Percentiles rank a stretch among this genome's conserved stretches.
Evolutionary conservation across 164 flowering plant species (phyloP).

Genomic region (Magnolia kwangsiensis): DNA sequence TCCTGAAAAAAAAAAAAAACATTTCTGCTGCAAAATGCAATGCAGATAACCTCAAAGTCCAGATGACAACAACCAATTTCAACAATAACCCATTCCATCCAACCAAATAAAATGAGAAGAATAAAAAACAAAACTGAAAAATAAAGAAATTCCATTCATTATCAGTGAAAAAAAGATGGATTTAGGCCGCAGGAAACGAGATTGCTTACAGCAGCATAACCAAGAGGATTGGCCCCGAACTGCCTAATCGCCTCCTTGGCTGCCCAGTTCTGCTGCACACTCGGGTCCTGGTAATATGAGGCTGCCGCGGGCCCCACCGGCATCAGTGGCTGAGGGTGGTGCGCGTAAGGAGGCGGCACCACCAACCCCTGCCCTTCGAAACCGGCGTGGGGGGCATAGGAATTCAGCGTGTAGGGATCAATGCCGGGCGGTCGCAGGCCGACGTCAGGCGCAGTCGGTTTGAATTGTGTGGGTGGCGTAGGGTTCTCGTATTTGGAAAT

Average conservation of each 20-base stretch:
- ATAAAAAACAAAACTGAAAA: no score
- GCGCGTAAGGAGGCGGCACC: background rate
- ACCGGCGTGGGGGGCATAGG: slow-evolving; percentile 1
- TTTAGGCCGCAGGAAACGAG: background rate
- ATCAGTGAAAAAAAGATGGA: background rate
- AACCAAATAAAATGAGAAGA: background rate
- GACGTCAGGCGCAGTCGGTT: background rate
- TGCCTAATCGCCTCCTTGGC: slow-evolving; percentile 14
- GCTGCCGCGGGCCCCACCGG: background rate
- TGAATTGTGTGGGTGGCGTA: background rate
- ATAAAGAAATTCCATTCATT: no score
- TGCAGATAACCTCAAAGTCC: no score
- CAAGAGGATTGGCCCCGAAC: slow-evolving; percentile 9
- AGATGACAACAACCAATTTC: background rate
- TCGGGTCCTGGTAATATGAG: slow-evolving; percentile 9
- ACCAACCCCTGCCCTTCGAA: slow-evolving; percentile 12
- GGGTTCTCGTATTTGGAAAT: background rate
- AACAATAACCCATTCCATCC: background rate
- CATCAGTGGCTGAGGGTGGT: background rate
- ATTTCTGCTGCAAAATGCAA: no score
- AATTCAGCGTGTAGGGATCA: background rate
- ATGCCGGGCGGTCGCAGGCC: slow-evolving; percentile 2
- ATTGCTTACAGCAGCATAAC: slow-evolving; percentile 13
- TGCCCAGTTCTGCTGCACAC: slow-evolving; percentile 2
- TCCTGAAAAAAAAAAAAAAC: no score